Evolutionary conservation across 441 rosid genomes (phyloP).

Genomic region (Bruguiera hainesii): DNA sequence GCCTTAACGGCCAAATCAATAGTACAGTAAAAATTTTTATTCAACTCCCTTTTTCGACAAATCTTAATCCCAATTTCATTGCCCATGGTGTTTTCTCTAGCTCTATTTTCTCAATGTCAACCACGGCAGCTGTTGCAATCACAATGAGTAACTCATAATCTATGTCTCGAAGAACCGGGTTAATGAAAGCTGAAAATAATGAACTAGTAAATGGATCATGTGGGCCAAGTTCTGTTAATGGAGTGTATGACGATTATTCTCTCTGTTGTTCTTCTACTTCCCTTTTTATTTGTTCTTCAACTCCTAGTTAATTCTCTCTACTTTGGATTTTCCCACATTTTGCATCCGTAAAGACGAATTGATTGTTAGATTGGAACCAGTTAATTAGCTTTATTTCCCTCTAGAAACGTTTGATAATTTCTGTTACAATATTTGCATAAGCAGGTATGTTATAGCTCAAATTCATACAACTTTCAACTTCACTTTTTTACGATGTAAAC

Average conservation of each 20-base stretch:
- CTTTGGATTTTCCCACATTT: background rate
- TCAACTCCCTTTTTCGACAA: too few relatives aligned
- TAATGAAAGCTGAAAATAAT: slow-evolving; percentile 67
- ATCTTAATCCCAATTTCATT: too few relatives aligned
- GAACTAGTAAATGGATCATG: slow-evolving; percentile 67
- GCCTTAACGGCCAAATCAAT: too few relatives aligned
- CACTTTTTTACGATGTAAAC: background rate
- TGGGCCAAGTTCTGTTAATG: slow-evolving; percentile 61
- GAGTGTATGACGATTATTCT: slow-evolving; percentile 47
- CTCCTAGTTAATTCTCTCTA: background rate
- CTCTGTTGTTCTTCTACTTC: background rate
- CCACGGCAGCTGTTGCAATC: slow-evolving; percentile 68
- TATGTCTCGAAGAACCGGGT: slow-evolving; percentile 86
- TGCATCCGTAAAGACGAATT: slow-evolving; percentile 2
- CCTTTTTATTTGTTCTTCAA: background rate
- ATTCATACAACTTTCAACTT: too few relatives aligned
- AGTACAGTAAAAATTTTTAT: too few relatives aligned
- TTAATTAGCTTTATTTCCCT: background rate
- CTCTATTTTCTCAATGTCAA: slow-evolving; percentile 72
- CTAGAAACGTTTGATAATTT: background rate
- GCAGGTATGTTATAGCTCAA: too few relatives aligned
- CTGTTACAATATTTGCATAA: background rate
- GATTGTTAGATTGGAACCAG: background rate
- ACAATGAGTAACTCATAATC: slow-evolving; percentile 66
- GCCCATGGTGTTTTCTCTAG: slow-evolving; percentile 42